Conservation (phyloP, 306 rosid species). For the Sechiopsis laciniata region DNA sequence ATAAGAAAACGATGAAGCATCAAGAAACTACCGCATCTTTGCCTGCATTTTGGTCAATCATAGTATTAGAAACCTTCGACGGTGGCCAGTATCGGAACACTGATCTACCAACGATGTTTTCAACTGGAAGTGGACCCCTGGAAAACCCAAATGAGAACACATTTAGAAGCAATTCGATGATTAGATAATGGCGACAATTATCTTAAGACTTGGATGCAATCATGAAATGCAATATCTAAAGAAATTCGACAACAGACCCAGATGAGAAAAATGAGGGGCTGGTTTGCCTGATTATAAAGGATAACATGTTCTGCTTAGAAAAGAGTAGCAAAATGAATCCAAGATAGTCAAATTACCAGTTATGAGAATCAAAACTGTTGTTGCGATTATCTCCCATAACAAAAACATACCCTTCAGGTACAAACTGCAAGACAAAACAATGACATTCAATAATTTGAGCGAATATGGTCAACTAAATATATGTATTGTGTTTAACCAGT, state of each 20-base stretch:
- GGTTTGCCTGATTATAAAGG: neutral
- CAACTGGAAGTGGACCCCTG: slow-evolving; percentile 96
- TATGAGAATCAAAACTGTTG: slow-evolving; percentile 85
- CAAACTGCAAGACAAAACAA: slow-evolving; percentile 46
- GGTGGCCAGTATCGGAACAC: slow-evolving; percentile 96
- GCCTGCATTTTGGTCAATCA: slow-evolving; percentile 26
- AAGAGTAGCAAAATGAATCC: neutral
- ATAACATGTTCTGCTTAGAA: neutral
- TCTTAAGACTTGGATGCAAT: too few relatives aligned
- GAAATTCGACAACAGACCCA: slow-evolving; percentile 22
- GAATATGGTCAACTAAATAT: neutral
- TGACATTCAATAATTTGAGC: neutral
- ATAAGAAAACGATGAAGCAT: slow-evolving; percentile 7
- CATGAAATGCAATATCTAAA: slow-evolving; percentile 7
- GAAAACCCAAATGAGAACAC: slow-evolving; percentile 15
- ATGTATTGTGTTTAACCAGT: neutral
- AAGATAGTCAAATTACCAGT: slow-evolving; percentile 48
- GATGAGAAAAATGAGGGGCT: neutral
- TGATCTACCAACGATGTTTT: slow-evolving; percentile 87
- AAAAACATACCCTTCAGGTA: slow-evolving; percentile 84
- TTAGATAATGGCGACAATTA: too few relatives aligned
- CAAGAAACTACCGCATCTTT: slow-evolving; percentile 53
- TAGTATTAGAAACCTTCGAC: slow-evolving; percentile 46
- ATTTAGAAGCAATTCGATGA: neutral
- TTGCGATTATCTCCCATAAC: slow-evolving; percentile 97